Evolutionary conservation across 345 rosid species (phyloP), one percentile per base, ranked within the genome.

Genomic region (Eucalyptus coolabah): DNA sequence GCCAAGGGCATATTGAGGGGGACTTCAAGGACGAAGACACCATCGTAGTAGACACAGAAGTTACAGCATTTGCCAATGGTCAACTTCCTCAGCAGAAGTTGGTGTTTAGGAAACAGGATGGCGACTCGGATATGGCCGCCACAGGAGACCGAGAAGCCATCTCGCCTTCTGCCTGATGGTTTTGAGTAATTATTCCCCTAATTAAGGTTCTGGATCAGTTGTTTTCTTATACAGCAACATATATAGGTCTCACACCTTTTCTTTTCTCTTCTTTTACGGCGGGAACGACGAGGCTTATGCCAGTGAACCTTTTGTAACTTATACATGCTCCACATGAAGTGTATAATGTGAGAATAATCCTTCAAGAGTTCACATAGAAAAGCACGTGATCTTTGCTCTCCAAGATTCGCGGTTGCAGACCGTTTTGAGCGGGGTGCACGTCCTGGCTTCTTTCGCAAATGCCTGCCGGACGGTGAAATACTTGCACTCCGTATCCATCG

Each of bases 1-100:
- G 99, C 99, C 19, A 98, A 95, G 93, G 99, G 99, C 60, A 98
- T 98, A 88, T 90, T 98, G 89, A 94, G 98, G 91, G 98, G 18
- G 98, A 97, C 85, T 95, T 95, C 89, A 97, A 94, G 92, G 99
- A 97, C 23, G 99, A 97, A 87, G 99, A 98, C 86, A 87, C 90
- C 4, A 59, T 98, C 21, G 45, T 92, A 85, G 89, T 96, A 28
- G 99, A 97, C 91, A 96, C 99, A 1, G 98, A 96, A 91, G 94
- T 95, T 16, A 92, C 93, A 32, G 96, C 98, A 2, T 94, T 95
- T 88, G 90, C 96, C 53, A 95, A 95, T 54, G 99, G 98, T 30
- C 97, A 95, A 83, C 95, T 95, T 40, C 99, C 99, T 85, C 99
- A 96, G 92, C 98, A 95, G 42, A 97, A 96, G 93, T 95, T 98